phyloP scores from a whole-genome alignment of 352 stramenopile species.

The Phytopythium ostracodes region DNA sequence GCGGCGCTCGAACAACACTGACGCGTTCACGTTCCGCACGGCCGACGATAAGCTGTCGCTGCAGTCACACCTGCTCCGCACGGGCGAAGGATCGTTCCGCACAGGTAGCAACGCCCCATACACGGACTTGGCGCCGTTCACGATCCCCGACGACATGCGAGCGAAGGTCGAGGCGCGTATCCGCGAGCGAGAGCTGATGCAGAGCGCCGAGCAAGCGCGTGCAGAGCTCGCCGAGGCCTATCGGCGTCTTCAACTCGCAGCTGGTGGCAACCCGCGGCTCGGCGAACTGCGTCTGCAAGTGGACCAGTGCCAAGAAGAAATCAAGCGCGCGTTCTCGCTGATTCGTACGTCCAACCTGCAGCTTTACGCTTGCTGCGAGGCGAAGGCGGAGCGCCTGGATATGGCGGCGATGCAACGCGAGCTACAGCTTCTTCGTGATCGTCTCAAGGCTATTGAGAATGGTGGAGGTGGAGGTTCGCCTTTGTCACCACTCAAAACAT shows the following conservation, averaged over 20 bases:
- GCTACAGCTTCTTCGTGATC: conserved; percentile 38
- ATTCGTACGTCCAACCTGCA: conserved; percentile 65
- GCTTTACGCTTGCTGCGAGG: conserved; percentile 58
- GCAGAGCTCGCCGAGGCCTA: conserved; percentile 60
- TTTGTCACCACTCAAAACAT: neutral
- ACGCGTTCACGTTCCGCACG: conserved; percentile 47
- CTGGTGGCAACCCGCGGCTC: conserved; percentile 45
- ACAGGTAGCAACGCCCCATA: conserved; percentile 26
- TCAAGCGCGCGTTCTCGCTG: conserved; percentile 60
- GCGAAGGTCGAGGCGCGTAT: conserved; percentile 69
- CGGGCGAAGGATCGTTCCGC: conserved; percentile 14
- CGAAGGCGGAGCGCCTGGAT: conserved; percentile 57
- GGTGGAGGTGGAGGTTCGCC: neutral
- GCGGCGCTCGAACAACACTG: conserved; percentile 6
- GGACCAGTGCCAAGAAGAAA: conserved; percentile 61
- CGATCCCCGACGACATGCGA: conserved; percentile 78
- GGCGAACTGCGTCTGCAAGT: conserved; percentile 56
- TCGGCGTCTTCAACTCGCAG: conserved; percentile 44
- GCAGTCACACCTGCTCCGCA: conserved; percentile 37
- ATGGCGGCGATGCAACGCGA: conserved; percentile 41
- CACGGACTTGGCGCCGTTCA: conserved; percentile 70
- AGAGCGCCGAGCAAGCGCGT: conserved; percentile 36
- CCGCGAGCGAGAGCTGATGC: conserved; percentile 39
- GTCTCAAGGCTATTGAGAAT: conserved; percentile 14
- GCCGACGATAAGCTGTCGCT: conserved; percentile 53